Evolutionary conservation across 208 protist species (phyloP), one percentile per base, ranked within the genome.

Genomic region (Sergeia podlipaevii): DNA sequence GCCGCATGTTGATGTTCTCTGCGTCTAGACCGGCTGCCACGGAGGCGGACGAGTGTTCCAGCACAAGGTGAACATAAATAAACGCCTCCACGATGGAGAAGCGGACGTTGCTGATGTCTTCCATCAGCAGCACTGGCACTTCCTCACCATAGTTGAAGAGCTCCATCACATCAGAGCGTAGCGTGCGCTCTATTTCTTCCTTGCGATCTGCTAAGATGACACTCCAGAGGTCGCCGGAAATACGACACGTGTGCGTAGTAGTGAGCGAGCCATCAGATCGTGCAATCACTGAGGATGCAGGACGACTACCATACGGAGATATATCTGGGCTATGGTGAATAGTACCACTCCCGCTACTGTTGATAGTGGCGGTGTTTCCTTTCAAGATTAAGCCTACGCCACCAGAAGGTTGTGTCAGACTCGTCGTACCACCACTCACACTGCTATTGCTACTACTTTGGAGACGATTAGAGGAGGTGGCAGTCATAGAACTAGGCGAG

Each of bases 61-160:
- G 47, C 23, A 45, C 33, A 20, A 83, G 65, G 26, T 56, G 55
- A 2, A 79, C 60, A 51, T 70, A 38, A 33, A 83, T 36, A 47
- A 61, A 41, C 3, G 37, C 33, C 23, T 70, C 62, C 18, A 65
- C 45, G 20, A 60, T 41, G 39, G n/a, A 13, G 1, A 81, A 66
- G 34, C 24, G 21, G 2, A 63, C 38, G 13, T 74, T 61, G 0
- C 7, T 38, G 42, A 81, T 59, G 42, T 70, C 68, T 10, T 57
- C 55, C 6, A 18, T 6, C 17, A 28, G 47, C 39, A 72, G 29
- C 20, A 57, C 5, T 21, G 47, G 39, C 27, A 41, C 32, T 4
- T 23, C 11, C 55, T 65, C 53, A 15, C 57, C 59, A 38, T 68
- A 72, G 46, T 81, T 81, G 43, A 81, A 67, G 27, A 76, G 37